Percentiles rank a stretch among this genome's conserved stretches.
These are phyloP conservation scores for Lepidopterella palustris DNA, from an alignment of 495 filamentous ascomycete genomes.

Conservation along the genomic window DNA sequence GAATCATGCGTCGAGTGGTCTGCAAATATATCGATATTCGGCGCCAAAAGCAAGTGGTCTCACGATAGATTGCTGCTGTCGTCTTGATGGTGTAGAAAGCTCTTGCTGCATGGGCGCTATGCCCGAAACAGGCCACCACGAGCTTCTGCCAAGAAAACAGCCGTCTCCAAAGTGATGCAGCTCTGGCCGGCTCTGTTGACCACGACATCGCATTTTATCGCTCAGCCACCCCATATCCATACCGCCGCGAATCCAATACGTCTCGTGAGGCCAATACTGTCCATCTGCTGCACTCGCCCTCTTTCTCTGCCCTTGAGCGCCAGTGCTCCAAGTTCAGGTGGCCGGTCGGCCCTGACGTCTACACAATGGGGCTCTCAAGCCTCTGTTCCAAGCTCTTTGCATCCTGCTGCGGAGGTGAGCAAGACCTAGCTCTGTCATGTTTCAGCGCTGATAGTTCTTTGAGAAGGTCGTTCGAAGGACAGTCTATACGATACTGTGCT, in stretches of 20 bases:
- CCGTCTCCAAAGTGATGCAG: not conserved
- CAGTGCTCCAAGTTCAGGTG: constrained; percentile 8
- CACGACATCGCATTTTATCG: constrained; percentile 21
- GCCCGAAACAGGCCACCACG: not conserved
- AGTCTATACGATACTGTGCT: constrained; percentile 92
- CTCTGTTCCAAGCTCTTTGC: constrained; percentile 27
- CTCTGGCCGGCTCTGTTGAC: constrained; percentile 4
- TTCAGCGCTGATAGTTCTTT: constrained; percentile 6
- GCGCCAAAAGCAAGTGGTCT: too few relatives aligned
- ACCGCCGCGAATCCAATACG: not conserved
- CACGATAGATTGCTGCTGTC: not conserved
- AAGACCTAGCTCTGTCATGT: not conserved
- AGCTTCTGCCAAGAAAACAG: not conserved
- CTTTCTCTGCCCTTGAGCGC: not conserved
- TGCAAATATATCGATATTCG: too few relatives aligned
- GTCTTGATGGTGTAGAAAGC: not conserved
- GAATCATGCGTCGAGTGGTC: too few relatives aligned
- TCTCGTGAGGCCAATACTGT: not conserved
- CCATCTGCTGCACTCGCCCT: not conserved
- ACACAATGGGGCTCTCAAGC: constrained; percentile 22
- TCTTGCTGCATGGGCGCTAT: not conserved
- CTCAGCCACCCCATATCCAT: constrained; percentile 3
- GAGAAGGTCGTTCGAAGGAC: constrained; percentile 75
- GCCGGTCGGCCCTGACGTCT: constrained; percentile 26
- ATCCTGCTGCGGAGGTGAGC: constrained; percentile 29